These are phyloP conservation scores for Chaetomiaceae sp. DNA, from an alignment of 2,329 filamentous ascomycete genomes.

Conservation along the genomic window DNA sequence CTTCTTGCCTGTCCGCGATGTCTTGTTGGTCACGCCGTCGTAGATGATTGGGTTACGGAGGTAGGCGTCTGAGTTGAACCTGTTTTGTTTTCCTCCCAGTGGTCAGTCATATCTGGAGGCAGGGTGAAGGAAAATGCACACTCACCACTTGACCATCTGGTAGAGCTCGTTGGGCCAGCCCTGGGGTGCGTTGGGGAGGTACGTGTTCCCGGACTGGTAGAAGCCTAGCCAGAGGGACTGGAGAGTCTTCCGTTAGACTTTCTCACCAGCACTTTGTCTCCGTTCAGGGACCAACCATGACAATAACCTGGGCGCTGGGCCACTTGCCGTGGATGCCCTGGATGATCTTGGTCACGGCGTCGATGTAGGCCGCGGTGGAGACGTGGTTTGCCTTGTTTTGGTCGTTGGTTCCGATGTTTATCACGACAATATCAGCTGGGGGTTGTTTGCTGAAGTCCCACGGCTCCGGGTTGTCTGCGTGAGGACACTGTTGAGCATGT, in stretches of 20 bases:
- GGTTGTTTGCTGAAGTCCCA: conserved; percentile 43
- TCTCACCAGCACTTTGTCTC: too few species aligned
- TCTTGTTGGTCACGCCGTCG: conserved; percentile 38
- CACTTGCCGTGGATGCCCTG: conserved; percentile 44
- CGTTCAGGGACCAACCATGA: conserved; percentile 35
- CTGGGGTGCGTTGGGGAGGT: conserved; percentile 36
- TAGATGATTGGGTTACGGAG: conserved; percentile 37
- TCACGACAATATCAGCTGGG: conserved; percentile 42
- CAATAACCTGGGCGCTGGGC: conserved; percentile 42
- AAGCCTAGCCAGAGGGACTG: conserved; percentile 54
- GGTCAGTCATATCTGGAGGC: neutral
- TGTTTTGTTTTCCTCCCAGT: neutral
- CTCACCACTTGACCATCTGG: conserved; percentile 42
- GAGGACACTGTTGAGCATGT: too few species aligned
- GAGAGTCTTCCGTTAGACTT: neutral
- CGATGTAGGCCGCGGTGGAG: conserved; percentile 35
- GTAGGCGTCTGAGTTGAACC: conserved; percentile 45
- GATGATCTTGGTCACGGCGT: conserved; percentile 42
- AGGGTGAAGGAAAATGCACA: too few species aligned
- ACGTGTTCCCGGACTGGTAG: conserved; percentile 46
- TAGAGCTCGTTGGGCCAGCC: conserved; percentile 49
- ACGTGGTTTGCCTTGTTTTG: conserved; percentile 41
- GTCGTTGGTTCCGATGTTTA: conserved; percentile 47
- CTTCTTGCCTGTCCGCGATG: conserved; percentile 29
- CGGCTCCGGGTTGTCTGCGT: conserved; percentile 38